Conservation (phyloP, 2,329 filamentous ascomycete species). For the Proliferodiscus dingleyae region DNA sequence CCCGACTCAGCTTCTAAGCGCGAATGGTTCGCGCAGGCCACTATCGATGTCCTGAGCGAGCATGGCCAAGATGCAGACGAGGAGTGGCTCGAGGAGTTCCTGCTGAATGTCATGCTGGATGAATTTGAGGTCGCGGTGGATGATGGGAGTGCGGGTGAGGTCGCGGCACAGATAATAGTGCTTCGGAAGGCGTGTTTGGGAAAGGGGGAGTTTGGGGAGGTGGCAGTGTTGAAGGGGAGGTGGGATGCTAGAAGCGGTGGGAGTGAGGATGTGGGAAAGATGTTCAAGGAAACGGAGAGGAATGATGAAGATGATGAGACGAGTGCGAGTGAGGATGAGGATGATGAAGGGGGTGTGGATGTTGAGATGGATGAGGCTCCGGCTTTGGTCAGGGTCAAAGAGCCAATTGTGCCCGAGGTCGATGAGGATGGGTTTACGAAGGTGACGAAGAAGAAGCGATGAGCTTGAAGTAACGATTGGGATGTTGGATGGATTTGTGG, state of each 20-base stretch:
- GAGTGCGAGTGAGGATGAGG: constrained; percentile 49
- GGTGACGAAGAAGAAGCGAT: constrained; percentile 61
- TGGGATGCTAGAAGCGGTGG: constrained; percentile 60
- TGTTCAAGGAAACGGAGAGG: constrained; percentile 46
- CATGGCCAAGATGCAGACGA: constrained; percentile 59
- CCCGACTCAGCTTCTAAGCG: constrained; percentile 79
- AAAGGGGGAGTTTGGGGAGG: constrained; percentile 61
- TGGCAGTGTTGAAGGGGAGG: constrained; percentile 57
- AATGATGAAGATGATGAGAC: constrained; percentile 47
- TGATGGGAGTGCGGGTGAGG: constrained; percentile 73
- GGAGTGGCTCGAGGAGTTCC: constrained; percentile 73
- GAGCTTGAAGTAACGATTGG: constrained; percentile 4
- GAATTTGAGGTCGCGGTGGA: constrained; percentile 92
- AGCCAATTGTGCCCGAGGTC: constrained; percentile 64
- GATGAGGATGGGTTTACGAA: constrained; percentile 80
- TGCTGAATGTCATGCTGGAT: constrained; percentile 87
- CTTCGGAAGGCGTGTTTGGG: constrained; percentile 59
- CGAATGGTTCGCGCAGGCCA: constrained; percentile 89
- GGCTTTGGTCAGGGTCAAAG: constrained; percentile 49
- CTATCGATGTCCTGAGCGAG: constrained; percentile 69
- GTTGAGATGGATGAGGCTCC: constrained; percentile 68
- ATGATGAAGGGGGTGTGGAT: constrained; percentile 51
- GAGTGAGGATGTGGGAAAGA: constrained; percentile 46
- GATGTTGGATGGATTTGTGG: neutral
- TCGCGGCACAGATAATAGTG: constrained; percentile 68